These are phyloP conservation scores for Daldinia caldariorum DNA, from an alignment of 495 filamentous ascomycete species.

Conservation along the genomic window DNA sequence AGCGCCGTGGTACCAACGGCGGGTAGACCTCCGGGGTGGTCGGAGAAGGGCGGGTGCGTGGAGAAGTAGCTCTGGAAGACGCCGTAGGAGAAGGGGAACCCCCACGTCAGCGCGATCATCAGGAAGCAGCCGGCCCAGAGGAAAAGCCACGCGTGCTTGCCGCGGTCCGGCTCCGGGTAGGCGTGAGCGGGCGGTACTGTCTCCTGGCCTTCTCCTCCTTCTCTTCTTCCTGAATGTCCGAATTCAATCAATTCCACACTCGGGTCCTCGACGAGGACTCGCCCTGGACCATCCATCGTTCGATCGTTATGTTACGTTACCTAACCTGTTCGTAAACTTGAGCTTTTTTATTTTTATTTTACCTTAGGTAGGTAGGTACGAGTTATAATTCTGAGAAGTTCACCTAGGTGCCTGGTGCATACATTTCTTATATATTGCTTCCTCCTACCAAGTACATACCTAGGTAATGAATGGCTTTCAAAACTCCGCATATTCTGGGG, in stretches of 20 bases:
- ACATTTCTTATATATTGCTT: background rate
- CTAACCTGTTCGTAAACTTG: background rate
- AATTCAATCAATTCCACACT: conserved; percentile 20
- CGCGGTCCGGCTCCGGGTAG: conserved; percentile 59
- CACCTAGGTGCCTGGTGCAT: background rate
- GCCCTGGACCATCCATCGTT: conserved; percentile 14
- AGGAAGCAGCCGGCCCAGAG: conserved; percentile 67
- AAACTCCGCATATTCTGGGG: background rate
- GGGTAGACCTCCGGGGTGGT: conserved; percentile 52
- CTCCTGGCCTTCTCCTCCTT: conserved; percentile 11
- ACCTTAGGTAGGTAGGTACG: background rate
- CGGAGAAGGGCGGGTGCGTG: conserved; percentile 54
- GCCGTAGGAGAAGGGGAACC: conserved; percentile 71
- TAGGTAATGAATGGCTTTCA: background rate
- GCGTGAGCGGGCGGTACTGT: conserved; percentile 4
- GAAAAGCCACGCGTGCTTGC: conserved; percentile 72
- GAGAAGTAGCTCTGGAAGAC: conserved; percentile 62
- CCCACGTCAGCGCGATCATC: conserved; percentile 73
- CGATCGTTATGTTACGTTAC: background rate
- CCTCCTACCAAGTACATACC: background rate
- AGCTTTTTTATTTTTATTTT: background rate
- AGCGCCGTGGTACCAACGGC: conserved; percentile 55
- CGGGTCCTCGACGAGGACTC: conserved; percentile 4
- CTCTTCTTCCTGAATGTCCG: conserved; percentile 9
- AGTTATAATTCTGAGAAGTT: no score